Evolutionary conservation across 305 asterid species (phyloP).

Genomic region (Fraxinus sp.): DNA sequence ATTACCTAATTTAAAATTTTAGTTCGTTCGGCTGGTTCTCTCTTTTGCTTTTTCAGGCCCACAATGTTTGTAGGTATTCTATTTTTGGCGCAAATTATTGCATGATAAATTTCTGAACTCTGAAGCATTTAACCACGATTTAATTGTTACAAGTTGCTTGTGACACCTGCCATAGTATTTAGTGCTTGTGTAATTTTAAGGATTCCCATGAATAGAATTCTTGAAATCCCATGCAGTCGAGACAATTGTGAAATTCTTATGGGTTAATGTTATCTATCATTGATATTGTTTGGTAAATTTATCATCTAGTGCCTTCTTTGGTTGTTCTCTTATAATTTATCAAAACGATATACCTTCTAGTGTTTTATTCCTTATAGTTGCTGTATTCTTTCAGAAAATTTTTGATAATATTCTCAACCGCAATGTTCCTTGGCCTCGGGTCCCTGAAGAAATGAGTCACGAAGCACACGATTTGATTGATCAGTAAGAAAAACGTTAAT

Average conservation of each 20-base stretch:
- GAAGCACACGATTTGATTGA: constrained; percentile 91
- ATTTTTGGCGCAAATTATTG: neutral
- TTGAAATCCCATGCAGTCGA: neutral
- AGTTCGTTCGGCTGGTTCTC: neutral
- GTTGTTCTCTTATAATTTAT: neutral
- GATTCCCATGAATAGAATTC: neutral
- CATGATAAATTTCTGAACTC: neutral
- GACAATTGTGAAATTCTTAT: neutral
- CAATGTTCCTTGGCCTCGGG: constrained; percentile 93
- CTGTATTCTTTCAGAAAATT: constrained; percentile 56
- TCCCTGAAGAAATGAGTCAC: constrained; percentile 85
- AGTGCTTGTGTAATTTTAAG: neutral
- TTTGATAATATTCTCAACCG: constrained; percentile 97
- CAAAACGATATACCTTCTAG: neutral
- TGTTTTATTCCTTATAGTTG: neutral
- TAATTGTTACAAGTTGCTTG: neutral
- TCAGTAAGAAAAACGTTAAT: constrained; percentile 50
- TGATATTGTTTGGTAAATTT: neutral
- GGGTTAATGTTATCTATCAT: neutral
- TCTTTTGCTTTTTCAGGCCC: neutral
- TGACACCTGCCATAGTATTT: neutral
- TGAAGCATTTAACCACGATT: neutral
- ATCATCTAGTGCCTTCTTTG: neutral
- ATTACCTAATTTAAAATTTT: neutral
- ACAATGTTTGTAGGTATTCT: neutral